phyloP scores from a whole-genome alignment of 2,329 filamentous ascomycete species.

The Mycosphaerella arachidis region DNA sequence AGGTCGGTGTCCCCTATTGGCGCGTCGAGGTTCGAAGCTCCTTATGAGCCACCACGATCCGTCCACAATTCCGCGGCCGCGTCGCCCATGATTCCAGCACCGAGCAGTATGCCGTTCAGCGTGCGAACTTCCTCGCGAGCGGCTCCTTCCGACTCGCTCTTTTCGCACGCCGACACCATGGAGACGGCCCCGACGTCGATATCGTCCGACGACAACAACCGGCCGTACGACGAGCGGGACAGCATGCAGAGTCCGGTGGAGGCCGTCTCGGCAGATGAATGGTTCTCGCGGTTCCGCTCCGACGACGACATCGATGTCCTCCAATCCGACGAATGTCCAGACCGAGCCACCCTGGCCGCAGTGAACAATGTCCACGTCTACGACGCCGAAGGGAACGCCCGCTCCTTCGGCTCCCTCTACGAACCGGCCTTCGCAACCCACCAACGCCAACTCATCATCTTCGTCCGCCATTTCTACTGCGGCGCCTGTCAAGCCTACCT shows the following conservation, averaged over 20 bases:
- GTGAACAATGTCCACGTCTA: conserved; percentile 46
- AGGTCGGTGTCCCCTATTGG: conserved; percentile 24
- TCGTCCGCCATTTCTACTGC: conserved; percentile 42
- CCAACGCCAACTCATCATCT: conserved; percentile 37
- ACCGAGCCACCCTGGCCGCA: conserved; percentile 30
- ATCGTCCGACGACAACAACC: conserved; percentile 9
- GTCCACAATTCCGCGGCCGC: conserved; percentile 11
- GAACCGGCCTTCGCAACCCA: conserved; percentile 42
- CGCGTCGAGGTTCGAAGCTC: conserved; percentile 29
- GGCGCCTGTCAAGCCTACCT: conserved; percentile 39
- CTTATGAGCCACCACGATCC: conserved; percentile 20
- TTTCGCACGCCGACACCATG: conserved; percentile 12
- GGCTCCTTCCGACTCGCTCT: conserved; percentile 11
- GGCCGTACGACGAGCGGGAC: background rate
- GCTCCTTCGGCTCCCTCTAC: conserved; percentile 61
- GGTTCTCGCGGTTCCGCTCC: conserved; percentile 33
- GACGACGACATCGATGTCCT: conserved; percentile 26
- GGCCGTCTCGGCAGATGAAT: conserved; percentile 27
- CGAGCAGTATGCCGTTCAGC: conserved; percentile 11
- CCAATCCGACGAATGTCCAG: conserved; percentile 31
- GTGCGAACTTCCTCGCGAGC: conserved; percentile 7
- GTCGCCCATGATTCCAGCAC: conserved; percentile 16
- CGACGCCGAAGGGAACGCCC: conserved; percentile 56
- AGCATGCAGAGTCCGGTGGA: conserved; percentile 4
- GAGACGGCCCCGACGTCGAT: conserved; percentile 18